Base-by-base conservation (phyloP, 2,329 filamentous ascomycete genomes). In the Penicillium sp. region DNA sequence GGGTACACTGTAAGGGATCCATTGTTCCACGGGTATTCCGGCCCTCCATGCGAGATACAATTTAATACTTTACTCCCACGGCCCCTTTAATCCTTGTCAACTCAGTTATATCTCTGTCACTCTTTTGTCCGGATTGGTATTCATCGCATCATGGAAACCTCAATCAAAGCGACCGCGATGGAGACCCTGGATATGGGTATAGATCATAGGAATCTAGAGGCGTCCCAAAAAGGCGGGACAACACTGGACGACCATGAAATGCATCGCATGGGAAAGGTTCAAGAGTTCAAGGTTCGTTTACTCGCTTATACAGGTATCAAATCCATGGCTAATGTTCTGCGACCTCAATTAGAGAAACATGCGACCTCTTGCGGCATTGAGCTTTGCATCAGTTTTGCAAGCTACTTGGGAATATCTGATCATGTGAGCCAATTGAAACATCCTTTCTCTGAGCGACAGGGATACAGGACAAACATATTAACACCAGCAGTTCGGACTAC, bases 331-430 rank as follows among this genome's bases (percentile, higher is more conserved):
- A 35, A 49, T 36, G 13, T 7, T n/a, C n/a, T 10, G 19, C 29
- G n/a, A 23, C 15, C 4, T 45, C 1, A 19, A 38, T 33, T 21
- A 74, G 72, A 66, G 72, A 62, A 72, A 70, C 23, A 59, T 73
- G 43, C 69, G 69, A 43, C 70, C 71, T 7, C 35, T 74, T 5
- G 69, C 72, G 1, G 72, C 71, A 13, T 57, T 74, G 12, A 74
- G 71, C 49, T 74, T 74, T 54, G 66, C 72, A 15, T 69, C 71
- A 0, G 68, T 74, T n/a, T 49, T 74, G n/a, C 70, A 73, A 49
- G 71, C 71, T 3, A 73, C 72, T 1, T 74, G 72, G 72, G 71
- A 74, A 53, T 74, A 68, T 63, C 61, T 73, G 45, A 49, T 74
- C 13, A 69, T 74, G 70, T 74, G 4, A 45, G 31, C 10, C 0